Evolutionary conservation across 2,329 filamentous ascomycete species (phyloP), one percentile per base, ranked within the genome.

Genomic region (Aspergillus carbonarius): DNA sequence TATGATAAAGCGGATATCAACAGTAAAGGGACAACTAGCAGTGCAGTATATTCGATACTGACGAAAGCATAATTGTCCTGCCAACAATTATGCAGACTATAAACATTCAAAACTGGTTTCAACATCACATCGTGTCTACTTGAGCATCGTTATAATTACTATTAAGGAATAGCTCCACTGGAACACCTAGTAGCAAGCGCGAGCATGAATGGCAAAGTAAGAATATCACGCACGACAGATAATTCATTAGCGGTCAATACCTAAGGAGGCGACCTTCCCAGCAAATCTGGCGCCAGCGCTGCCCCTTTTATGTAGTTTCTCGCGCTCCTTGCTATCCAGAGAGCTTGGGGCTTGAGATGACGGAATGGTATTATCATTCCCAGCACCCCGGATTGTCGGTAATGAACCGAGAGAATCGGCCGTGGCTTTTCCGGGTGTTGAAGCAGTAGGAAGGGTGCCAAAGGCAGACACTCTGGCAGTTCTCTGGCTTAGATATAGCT

Each of bases 401-500:
- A 92, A 76, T 1, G 88, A 84, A 1, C 84, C 81, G 1, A 90
- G 73, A 8, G 82, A 84, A 70, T 92, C 90, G 3, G 61, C 57
- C 12, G 61, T 67, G 72, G 68, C 75, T 76, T 60, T 76, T n/a
- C 66, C 67, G 8, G 65, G 62, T 20, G 69, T 66, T 72, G 63
- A 77, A 73, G 62, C 83, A 78, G 56, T 82, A 78, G 59, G 83
- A 12, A 67, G 63, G 25, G 59, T 23, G 42, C 55, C 64, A 50
- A 70, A 72, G 2, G 61, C 66, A 20, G 71, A 60, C 18, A 67
- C 62, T 52, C 73, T 67, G 7, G 77, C 72, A 5, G 78, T 79
- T 55, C 87, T 96, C 76, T 92, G 87, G 64, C 96, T 92, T 49
- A 98, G 81, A 68, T 97, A 99, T 34, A 90, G 76, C 69, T 90